Evolutionary conservation across 2,329 filamentous ascomycete species (phyloP), one percentile per base, ranked within the genome.

Genomic region (Onygenales sp.): DNA sequence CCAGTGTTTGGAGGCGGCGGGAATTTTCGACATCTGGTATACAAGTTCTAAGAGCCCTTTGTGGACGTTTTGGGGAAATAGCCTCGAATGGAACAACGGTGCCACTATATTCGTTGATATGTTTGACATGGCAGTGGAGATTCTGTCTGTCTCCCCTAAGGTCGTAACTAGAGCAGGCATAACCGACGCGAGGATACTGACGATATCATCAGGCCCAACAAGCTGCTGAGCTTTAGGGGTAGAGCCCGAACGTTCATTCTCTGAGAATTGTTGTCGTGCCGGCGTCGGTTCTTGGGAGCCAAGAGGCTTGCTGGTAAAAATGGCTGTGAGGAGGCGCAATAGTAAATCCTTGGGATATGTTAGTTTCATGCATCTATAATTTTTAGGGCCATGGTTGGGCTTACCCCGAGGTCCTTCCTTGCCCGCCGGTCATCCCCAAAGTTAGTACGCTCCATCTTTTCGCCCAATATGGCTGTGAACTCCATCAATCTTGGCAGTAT

Each of bases 361-460:
- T 53, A 69, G 59, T 54, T 58, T 50, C 53, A 17, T 21, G 27
- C 21, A 39, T 27, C 7, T 17, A 7, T 10, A 39, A 27, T 27
- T 44, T 17, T 1, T 0, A 39, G 13, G 32, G 10, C 17, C 17
- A 9, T 5, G 11, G 32, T 14, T 14, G 5, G 17, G 79, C 86
- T 70, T 77, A 92, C 89, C 27, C 88, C 88, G 14, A 97, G 75
- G 56, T 97, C 92, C 66, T 87, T 82, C 57, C 91, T 83, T 89
- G 96, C 95, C 69, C 86, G 90, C 50, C 84, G 81, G 71, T 96
- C 89, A 72, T 97, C 92, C 36, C 92, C 92, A 70, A 96, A 97
- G 62, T 91, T 96, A 10, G 92, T 98, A 62, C 98, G 96, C 68
- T 96, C 91, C 49, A 97, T 87, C 74, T 98, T 98, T 66, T 93